Conservation (phyloP, 176 grass and related monocot genomes). For the Lolium multiflorum region DNA sequence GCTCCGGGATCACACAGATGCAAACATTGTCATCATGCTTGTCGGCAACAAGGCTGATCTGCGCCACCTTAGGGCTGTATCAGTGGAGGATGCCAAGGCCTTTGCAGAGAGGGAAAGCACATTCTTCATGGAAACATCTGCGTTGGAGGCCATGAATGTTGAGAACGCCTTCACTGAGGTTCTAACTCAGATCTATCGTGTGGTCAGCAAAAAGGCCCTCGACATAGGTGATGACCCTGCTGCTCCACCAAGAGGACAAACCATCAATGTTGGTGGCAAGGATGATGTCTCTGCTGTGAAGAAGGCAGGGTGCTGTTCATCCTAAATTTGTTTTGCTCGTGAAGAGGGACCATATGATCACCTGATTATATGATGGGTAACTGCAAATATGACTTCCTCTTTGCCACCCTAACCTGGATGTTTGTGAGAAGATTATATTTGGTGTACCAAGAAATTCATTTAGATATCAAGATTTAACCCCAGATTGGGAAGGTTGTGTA, state of each 20-base stretch:
- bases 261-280: slow-evolving; percentile 58
- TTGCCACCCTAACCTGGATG: slow-evolving; percentile 40
- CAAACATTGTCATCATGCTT: slow-evolving; percentile 67
- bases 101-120: slow-evolving; percentile 61
- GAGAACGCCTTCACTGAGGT: slow-evolving; percentile 58
- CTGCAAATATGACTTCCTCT: slow-evolving; percentile 38
- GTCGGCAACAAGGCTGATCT: slow-evolving; percentile 64
- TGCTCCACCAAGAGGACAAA: slow-evolving; percentile 61
- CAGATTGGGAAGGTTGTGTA: neutral
- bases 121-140: slow-evolving; percentile 56
- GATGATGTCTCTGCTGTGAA: slow-evolving; percentile 64
- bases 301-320: slow-evolving; percentile 57
- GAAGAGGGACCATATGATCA: slow-evolving; percentile 47
- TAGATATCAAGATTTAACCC: slow-evolving; percentile 17
- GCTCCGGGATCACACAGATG: slow-evolving; percentile 54
- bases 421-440: slow-evolving; percentile 32
- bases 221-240: slow-evolving; percentile 62
- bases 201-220: slow-evolving; percentile 63
- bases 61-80: slow-evolving; percentile 55
- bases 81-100: slow-evolving; percentile 56
- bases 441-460: slow-evolving; percentile 24
- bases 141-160: slow-evolving; percentile 55
- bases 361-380: slow-evolving; percentile 24
- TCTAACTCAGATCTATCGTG: slow-evolving; percentile 62
- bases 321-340: slow-evolving; percentile 38